Evolutionary conservation across 768 basidiomycete genomes (phyloP), one percentile per base, ranked within the genome.

Genomic region (Tephrocybe sp.): DNA sequence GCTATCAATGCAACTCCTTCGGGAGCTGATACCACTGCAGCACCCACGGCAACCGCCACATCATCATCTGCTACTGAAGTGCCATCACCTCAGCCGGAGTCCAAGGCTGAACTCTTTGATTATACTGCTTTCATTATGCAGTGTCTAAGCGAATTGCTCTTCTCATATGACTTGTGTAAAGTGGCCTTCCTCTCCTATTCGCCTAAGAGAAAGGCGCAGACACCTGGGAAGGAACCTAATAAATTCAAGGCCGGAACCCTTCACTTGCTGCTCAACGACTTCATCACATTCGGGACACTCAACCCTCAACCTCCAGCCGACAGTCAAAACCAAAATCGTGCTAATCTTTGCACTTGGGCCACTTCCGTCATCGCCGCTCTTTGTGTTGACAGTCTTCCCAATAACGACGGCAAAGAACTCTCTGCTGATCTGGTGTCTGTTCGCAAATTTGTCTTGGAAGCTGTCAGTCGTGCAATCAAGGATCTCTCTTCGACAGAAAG

Each of bases 121-220:
- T 90, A 89, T 60, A 73, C 79, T 13, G 89, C 85, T 61, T 92
- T 95, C 77, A 70, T 92, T 55, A 92, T 95, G 87, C 90, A 94
- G 64, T 88, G 85, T 57, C 73, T 98, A 40, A 91, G 93, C 2
- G 97, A 99, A 69, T 73, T 98, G 9, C 70, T 97, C 11, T 92
- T 96, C 54, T 98, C 93, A 11, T 99, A 98, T 60, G 87, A 93
- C 58, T 67, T 83, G 5, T 95, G 92, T 82, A 99, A 98, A 67
- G 64, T 84, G 20, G 84, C 88, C 5, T 92, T 99, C 68, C 66
- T 97, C 46, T 86, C 89, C 0, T 92, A 82, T 60, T 80, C 83
- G 0, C 76, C 83, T 4, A 88, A 85, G 70, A 85, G 82, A 63
- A 80, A 82, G 23, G 60, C 69, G 1, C 76, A 80, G 41, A 77